A percentile compares a stretch with the other conserved stretches of the same genome.
phyloP scores from a whole-genome alignment of 2,329 filamentous ascomycete genomes.

The Onygenales sp. region DNA sequence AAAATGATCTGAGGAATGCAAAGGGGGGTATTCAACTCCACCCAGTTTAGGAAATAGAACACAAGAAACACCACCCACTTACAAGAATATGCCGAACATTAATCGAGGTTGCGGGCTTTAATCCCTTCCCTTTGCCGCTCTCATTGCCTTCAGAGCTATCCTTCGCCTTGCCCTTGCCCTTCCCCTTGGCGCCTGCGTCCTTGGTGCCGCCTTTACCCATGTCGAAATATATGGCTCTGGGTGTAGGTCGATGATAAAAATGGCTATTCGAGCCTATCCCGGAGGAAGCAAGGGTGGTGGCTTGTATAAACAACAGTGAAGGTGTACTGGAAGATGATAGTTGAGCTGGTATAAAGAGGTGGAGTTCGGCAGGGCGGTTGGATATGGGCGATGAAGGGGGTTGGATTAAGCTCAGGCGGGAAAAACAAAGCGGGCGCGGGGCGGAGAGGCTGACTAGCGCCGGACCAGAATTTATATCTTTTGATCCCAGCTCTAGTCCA shows the following conservation, averaged over 20 bases:
- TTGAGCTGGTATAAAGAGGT: too few species aligned
- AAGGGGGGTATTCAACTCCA: neutral
- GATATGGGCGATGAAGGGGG: too few species aligned
- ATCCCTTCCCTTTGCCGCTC: constrained; percentile 28
- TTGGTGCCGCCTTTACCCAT: constrained; percentile 18
- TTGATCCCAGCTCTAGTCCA: too few species aligned
- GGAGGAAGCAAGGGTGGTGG: too few species aligned
- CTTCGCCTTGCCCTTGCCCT: constrained; percentile 34
- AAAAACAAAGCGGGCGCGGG: too few species aligned
- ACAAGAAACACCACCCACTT: constrained; percentile 14
- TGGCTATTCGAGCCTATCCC: neutral
- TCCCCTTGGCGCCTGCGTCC: constrained; percentile 22
- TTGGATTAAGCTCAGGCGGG: too few species aligned
- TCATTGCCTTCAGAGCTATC: constrained; percentile 23
- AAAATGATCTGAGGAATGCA: neutral
- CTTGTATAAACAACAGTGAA: too few species aligned
- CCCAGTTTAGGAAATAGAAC: neutral
- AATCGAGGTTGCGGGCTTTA: constrained; percentile 54
- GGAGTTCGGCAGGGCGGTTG: too few species aligned
- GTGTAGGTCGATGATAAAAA: neutral
- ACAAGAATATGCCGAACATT: constrained; percentile 57
- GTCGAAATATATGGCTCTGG: neutral
- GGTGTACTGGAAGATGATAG: too few species aligned
- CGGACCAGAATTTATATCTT: too few species aligned
- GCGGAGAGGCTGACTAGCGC: too few species aligned